These are phyloP conservation scores for Russula griseocarnosa DNA, from an alignment of 768 basidiomycete genomes.

Conservation along the genomic window DNA sequence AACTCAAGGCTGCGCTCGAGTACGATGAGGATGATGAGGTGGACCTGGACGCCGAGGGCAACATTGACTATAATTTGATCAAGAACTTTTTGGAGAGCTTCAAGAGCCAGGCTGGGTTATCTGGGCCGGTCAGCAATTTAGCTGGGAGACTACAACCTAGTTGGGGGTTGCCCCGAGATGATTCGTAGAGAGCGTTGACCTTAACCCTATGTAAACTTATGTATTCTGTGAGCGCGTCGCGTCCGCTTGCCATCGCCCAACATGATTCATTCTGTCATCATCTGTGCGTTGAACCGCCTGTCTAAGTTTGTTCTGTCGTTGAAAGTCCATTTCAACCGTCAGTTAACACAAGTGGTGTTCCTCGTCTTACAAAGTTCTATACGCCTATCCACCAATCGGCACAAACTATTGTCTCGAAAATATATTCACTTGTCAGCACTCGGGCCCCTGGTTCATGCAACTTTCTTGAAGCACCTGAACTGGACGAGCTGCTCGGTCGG, in stretches of 20 bases:
- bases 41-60: constrained; percentile 42
- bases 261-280: constrained; percentile 30
- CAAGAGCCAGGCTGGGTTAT: constrained; percentile 82
- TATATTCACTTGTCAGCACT: constrained; percentile 81
- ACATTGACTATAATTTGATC: constrained; percentile 84
- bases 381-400: constrained; percentile 67
- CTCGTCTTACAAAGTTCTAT: constrained; percentile 86
- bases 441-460: constrained; percentile 87
- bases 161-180: constrained; percentile 71
- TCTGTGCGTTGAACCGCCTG: constrained; percentile 20
- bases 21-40: constrained; percentile 55
- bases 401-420: constrained; percentile 75
- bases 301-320: not conserved
- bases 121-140: constrained; percentile 89
- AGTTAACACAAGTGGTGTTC: constrained; percentile 93
- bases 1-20: constrained; percentile 63
- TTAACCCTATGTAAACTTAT: constrained; percentile 18
- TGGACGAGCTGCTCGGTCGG: constrained; percentile 65
- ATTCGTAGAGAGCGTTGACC: constrained; percentile 26
- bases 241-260: not conserved
- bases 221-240: not conserved
- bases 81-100: constrained; percentile 97
- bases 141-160: constrained; percentile 78
- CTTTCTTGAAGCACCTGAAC: constrained; percentile 90
- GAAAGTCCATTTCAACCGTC: constrained; percentile 22